Evolutionary conservation across 148 eudicot genomes (phyloP).

Genomic region (Rhododendron vialii): DNA sequence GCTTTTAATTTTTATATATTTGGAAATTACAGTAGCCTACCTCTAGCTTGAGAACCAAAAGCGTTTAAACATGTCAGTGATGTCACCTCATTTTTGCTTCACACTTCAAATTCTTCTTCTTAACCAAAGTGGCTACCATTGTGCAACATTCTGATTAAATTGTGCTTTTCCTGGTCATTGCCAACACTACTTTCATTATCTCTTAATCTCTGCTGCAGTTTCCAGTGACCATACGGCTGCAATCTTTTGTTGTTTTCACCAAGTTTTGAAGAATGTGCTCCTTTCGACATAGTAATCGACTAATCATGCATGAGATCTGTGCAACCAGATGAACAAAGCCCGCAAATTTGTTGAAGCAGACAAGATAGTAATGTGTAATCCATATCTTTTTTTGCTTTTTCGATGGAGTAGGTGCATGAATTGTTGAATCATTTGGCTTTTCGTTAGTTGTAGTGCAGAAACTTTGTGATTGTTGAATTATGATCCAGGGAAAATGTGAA

Average conservation of each 20-base stretch:
- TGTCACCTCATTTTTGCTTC: background rate
- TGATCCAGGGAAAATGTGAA: conserved; percentile 1
- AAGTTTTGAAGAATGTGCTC: background rate
- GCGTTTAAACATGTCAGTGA: background rate
- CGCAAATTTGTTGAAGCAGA: background rate
- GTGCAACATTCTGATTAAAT: background rate
- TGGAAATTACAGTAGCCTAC: background rate
- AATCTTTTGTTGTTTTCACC: background rate
- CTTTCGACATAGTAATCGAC: background rate
- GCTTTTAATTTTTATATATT: background rate
- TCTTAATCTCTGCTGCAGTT: background rate
- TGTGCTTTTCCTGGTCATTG: background rate
- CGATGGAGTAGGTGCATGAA: background rate
- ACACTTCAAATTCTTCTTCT: background rate
- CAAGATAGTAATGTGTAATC: conserved; percentile 7
- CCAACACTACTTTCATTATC: background rate
- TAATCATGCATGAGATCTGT: background rate
- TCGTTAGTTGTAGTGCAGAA: background rate
- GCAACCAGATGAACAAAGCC: background rate
- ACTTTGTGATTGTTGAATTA: background rate
- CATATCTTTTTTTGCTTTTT: background rate
- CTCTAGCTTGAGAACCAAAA: background rate
- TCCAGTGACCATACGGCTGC: background rate
- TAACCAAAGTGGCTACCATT: background rate
- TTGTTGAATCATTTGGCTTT: conserved; percentile 8